Percentiles rank a stretch among this genome's conserved stretches.
phyloP scores from a whole-genome alignment of 495 filamentous ascomycete species.

The Xylaria acuta region DNA sequence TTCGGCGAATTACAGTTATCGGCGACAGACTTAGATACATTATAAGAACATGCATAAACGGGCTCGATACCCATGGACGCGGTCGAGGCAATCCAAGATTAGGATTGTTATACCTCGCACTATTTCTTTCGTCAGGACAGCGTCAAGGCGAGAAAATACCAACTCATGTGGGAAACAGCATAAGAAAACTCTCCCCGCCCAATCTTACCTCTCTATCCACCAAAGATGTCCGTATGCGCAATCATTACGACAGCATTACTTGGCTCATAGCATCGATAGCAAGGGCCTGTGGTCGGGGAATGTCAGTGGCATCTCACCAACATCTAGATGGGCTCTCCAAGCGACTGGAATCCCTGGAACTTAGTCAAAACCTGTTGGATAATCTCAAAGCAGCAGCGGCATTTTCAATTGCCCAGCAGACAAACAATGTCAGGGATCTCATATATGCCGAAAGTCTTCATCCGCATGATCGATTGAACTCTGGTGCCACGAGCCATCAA shows the following conservation, averaged over 20 bases:
- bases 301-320: constrained; percentile 41
- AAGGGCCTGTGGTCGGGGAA: constrained; percentile 42
- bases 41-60: constrained; percentile 33
- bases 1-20: constrained; percentile 32
- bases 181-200: constrained; percentile 32
- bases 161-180: constrained; percentile 22
- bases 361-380: constrained; percentile 29
- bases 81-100: constrained; percentile 19
- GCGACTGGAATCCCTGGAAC: constrained; percentile 30
- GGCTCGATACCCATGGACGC: constrained; percentile 19
- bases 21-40: constrained; percentile 33
- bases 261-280: constrained; percentile 45
- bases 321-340: constrained; percentile 42
- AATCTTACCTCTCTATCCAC: constrained; percentile 17
- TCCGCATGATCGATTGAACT: constrained; percentile 22
- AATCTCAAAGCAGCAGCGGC: constrained; percentile 40
- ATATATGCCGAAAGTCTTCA: constrained; percentile 49
- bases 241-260: constrained; percentile 35
- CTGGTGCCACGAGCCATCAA: constrained; percentile 18
- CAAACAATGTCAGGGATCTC: constrained; percentile 50
- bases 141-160: constrained; percentile 24
- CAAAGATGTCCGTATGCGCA: constrained; percentile 28
- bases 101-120: constrained; percentile 33
- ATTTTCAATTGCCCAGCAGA: constrained; percentile 50
- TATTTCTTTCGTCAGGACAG: constrained; percentile 34